These are phyloP conservation scores for Cladosporium sp. DNA, from an alignment of 2,329 filamentous ascomycete species.

Conservation along the genomic window DNA sequence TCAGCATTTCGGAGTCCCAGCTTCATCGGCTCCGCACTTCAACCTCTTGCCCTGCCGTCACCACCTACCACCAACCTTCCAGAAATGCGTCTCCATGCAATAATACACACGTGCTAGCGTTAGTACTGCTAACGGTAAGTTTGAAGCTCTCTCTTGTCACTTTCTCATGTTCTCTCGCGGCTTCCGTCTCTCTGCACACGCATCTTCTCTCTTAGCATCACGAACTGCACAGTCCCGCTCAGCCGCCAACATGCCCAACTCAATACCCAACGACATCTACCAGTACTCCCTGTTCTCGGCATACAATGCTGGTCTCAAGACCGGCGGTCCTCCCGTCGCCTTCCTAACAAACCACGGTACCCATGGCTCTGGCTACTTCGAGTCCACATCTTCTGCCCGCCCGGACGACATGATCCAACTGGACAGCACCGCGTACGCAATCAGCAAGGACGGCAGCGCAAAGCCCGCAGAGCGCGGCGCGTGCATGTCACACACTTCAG, in stretches of 20 bases:
- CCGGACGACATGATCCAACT: constrained; percentile 32
- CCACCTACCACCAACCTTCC: background rate
- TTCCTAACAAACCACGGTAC: constrained; percentile 40
- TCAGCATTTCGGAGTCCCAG: background rate
- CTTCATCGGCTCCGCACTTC: constrained; percentile 9
- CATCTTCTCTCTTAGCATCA: background rate
- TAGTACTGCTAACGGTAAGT: constrained; percentile 2
- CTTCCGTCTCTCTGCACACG: background rate
- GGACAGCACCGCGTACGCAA: constrained; percentile 32
- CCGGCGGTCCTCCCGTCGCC: constrained; percentile 30
- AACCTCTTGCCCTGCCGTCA: background rate
- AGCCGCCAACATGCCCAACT: constrained; percentile 30
- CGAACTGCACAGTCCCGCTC: background rate
- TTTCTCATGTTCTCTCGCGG: background rate
- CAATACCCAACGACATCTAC: constrained; percentile 44
- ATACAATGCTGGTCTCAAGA: constrained; percentile 33
- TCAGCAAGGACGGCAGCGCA: constrained; percentile 31
- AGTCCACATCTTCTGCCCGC: constrained; percentile 14
- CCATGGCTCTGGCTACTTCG: constrained; percentile 40
- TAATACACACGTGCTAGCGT: constrained; percentile 10
- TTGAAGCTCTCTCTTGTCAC: background rate
- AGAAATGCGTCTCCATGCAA: constrained; percentile 12
- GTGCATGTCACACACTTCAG: constrained; percentile 38
- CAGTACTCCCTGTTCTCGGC: constrained; percentile 40
- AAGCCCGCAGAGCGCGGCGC: constrained; percentile 30